Evolutionary conservation across 2,329 filamentous ascomycete species (phyloP), one percentile per base, ranked within the genome.

Genomic region (Zasmidium angulare): DNA sequence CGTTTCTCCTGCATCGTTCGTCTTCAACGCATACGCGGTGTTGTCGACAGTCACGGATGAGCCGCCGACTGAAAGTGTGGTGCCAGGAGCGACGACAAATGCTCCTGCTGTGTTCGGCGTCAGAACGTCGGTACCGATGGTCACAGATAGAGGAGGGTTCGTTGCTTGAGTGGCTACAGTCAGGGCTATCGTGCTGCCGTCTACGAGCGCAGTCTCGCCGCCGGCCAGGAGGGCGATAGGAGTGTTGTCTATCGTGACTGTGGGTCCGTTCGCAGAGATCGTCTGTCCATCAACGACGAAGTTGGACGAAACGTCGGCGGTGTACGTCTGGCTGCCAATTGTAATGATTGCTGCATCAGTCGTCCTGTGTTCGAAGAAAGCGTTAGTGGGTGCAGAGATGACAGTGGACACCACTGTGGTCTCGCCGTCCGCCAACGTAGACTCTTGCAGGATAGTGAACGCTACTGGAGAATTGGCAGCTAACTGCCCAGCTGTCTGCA

Each of bases 21-120:
- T 56, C 20, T 56, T 36, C 11, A 59, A 48, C 46, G 57, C 57
- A 31, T 59, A 59, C n/a, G 23, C 52, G 11, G 40, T 55, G 9
- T 52, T 48, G 43, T 46, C 53, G 14, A 55, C 17, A 7, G 21
- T 54, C 17, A 55, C 53, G 40, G 57, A 55, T 23, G 52, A 21
- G 10, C 57, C 57, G 7, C 48, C 57, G 14, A 47, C 47, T 10
- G 52, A 59, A 3, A 59, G 49, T 6, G 48, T 51, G n/a, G 36
- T 51, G 2, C 40, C 57, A 12, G 52, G 53, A 9, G 50, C 11
- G 7, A 55, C 20, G 23, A 51, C 43, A 46, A 52, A 22, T 12
- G 20, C 48, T 29, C 29, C 50, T 43, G 47, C 58, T 20, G 29
- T 48, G 49, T 21, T 46, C 2, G 56, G 14, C 46, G 3, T 48